Base-by-base conservation (phyloP, 352 stramenopile species). In the Globisporangium acanthophoron region DNA sequence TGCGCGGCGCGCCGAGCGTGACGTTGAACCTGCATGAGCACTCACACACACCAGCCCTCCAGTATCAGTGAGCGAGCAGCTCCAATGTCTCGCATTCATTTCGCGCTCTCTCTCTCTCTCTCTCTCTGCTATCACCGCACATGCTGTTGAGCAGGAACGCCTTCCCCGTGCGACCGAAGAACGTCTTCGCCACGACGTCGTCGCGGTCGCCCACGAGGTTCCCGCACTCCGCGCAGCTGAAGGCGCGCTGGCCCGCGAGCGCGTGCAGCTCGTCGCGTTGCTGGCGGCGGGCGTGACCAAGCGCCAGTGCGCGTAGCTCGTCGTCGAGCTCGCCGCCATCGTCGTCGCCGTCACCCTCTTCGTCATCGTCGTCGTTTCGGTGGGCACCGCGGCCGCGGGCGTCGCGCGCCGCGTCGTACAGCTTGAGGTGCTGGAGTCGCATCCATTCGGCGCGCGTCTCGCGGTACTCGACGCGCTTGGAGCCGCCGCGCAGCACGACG, bases 131-230 rank as follows among this genome's bases (percentile, higher is more conserved):
- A 9, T 9, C 33, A 8, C n/a, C 73, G 52, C 67, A 90, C 82
- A 92, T 88, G 68, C 70, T 86, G 65, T 88, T 86, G 69, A 90
- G 78, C 27, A 90, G 63, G 53, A 83, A 92, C 16, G 80, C 78
- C 52, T 89, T 92, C 55, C 83, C 83, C 43, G 73, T 87, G 57
- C 76, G 76, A 2, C 80, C 80, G 48, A 87, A 90, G 65, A 92
- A 90, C 49, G 78, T 84, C 64, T 89, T 92, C 39, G 83, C 79
- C 46, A 90, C 72, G 45, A 92, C 60, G 41, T 92, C 83, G 58
- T 86, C 80, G 21, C 70, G 78, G 37, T 86, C 77, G 5, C 69
- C 80, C 41, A 92, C 78, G 18, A 87, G 61, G 39, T 72, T 85
- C 11, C 74, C 78, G 50, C 83, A 92, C 46, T 79, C 67, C 40